Evolutionary conservation across 2,329 filamentous ascomycete species (phyloP).

Genomic region (Aspergillus awamori): DNA sequence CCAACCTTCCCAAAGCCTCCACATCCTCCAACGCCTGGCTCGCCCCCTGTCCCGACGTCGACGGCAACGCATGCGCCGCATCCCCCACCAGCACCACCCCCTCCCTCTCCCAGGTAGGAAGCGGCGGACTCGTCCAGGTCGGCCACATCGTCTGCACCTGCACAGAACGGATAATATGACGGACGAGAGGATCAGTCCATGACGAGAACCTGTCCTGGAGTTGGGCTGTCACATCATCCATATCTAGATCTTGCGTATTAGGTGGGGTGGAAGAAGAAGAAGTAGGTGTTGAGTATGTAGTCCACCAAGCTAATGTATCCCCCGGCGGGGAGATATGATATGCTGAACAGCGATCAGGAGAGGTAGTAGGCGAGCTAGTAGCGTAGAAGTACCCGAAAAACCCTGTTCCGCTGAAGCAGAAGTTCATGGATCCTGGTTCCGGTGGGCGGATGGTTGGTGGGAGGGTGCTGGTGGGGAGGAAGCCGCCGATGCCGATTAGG

Average conservation of each 20-base stretch:
- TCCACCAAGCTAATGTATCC: slow-evolving; percentile 49
- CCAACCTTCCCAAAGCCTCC: slow-evolving; percentile 50
- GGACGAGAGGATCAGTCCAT: slow-evolving; percentile 53
- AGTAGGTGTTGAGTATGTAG: slow-evolving; percentile 42
- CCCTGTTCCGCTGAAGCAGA: slow-evolving; percentile 52
- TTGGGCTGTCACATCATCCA: no score
- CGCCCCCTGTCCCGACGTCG: slow-evolving; percentile 58
- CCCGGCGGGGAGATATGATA: slow-evolving; percentile 34
- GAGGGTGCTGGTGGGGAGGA: slow-evolving; percentile 39
- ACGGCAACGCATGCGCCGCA: slow-evolving; percentile 59
- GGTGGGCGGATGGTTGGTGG: slow-evolving; percentile 31
- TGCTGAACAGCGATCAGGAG: slow-evolving; percentile 26
- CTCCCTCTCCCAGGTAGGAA: slow-evolving; percentile 52
- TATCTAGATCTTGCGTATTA: background rate
- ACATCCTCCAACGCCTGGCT: slow-evolving; percentile 61
- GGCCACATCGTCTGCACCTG: slow-evolving; percentile 51
- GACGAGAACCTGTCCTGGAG: slow-evolving; percentile 45
- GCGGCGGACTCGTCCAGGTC: slow-evolving; percentile 51
- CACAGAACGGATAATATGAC: slow-evolving; percentile 43
- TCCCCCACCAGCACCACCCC: slow-evolving; percentile 60
- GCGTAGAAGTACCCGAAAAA: slow-evolving; percentile 55
- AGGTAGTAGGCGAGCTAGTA: slow-evolving; percentile 23
- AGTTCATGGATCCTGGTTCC: slow-evolving; percentile 40
- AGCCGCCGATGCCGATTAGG: slow-evolving; percentile 51
- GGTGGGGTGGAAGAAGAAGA: slow-evolving; percentile 32